Conservation (phyloP, 306 rosid species). For the Arachis hypogaea region DNA sequence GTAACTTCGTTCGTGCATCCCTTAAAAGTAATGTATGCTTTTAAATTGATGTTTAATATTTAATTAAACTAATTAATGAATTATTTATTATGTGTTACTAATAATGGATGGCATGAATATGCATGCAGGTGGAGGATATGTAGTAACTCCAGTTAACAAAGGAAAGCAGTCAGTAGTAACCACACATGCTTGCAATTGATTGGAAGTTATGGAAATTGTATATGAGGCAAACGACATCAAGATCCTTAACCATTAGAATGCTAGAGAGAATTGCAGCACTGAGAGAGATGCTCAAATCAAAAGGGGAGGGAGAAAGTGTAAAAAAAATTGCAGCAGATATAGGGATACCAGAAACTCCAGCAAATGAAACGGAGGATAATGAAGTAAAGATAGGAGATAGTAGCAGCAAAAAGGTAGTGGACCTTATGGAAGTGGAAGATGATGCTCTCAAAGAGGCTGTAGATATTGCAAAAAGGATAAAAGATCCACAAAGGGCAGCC, state of each 20-base stretch:
- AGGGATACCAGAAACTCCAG: constrained; percentile 45
- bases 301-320: constrained; percentile 48
- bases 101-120: no score
- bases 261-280: constrained; percentile 83
- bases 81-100: no score
- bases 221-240: constrained; percentile 63
- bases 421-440: constrained; percentile 42
- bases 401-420: constrained; percentile 39
- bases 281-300: constrained; percentile 67
- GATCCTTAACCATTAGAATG: constrained; percentile 73
- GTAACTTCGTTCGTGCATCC: constrained; percentile 80
- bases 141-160: constrained; percentile 72
- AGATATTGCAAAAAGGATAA: no score
- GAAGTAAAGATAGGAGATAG: constrained; percentile 46
- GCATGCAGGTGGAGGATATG: constrained; percentile 82
- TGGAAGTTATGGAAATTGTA: constrained; percentile 87
- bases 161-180: constrained; percentile 74
- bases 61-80: no score
- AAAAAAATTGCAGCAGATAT: constrained; percentile 42
- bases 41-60: constrained; percentile 5
- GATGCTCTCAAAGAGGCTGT: constrained; percentile 43
- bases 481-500: no score
- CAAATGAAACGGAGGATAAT: constrained; percentile 47
- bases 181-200: constrained; percentile 91
- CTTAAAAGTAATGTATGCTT: constrained; percentile 91